Evolutionary conservation across 2,329 filamentous ascomycete genomes (phyloP), one percentile per base, ranked within the genome.

Genomic region (Lasiodiplodia hormozganensis): DNA sequence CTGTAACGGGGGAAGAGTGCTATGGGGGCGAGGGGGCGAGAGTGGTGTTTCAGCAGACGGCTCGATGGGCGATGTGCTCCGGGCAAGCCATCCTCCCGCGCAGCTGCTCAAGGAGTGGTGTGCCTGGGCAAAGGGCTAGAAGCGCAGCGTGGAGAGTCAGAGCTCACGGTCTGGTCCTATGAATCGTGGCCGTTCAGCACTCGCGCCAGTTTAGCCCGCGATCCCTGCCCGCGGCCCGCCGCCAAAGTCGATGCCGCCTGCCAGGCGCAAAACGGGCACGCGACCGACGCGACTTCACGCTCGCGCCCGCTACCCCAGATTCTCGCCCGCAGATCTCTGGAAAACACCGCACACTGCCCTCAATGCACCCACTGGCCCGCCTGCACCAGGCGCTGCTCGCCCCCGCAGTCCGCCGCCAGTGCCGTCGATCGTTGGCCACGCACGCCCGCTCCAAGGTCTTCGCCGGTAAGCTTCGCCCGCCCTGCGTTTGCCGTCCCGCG

Each of bases 401-500:
- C 43, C 60, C 31, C n/a, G 43, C 47, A 10, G 21, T 36, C 8
- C 68, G 62, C 43, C 68, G 56, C 16, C 68, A 62, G 65, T 70
- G 69, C 68, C 57, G 51, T 25, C 54, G 68, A 23, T 28, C 47
- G 1, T 34, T 71, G 16, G 36, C 62, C 12, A 62, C 69, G 28
- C 65, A 34, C 16, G 18, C 57, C 57, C 43, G 31, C 25, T 25
- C 67, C 40, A 57, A 57, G 47, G 62, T 64, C 49, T 70, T 70
- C 28, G 67, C 54, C 34, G 69, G 69, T 70, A 62, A 49, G 62
- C 28, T 28, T 56, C 25, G 34, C 51, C 40, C 34, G 53, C 54
- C 21, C 65, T 38, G 38, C 28, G 6, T 54, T 54, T 74, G 68
- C 73, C 70, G 66, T 23, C 62, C 68, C 47, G 49, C 38, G 56